Base-by-base conservation (phyloP, 2,329 filamentous ascomycete species). In the Cercospora nicotianae region DNA sequence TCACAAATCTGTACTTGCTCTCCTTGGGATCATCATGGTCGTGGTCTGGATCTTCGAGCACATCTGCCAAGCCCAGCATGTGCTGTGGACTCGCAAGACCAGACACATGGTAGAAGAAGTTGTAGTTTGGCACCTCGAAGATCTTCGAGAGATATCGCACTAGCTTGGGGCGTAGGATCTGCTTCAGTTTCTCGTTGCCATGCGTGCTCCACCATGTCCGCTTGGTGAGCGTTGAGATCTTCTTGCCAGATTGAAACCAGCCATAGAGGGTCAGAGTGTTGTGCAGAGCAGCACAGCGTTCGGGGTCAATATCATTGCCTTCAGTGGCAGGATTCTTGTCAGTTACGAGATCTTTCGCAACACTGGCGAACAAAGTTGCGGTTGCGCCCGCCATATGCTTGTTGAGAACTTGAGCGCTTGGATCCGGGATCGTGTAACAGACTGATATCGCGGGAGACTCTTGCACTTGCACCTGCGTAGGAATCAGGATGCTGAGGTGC, bases 231-330 rank as follows among this genome's bases (percentile, higher is more conserved):
- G 73, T 66, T 3, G 72, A 70, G 51, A 77, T 74, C 28, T 74
- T 75, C 64, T 73, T 75, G 28, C 76, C 76, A 45, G 74, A 75
- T 60, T 72, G 74, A 20, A 77, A 70, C 76, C 76, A 78, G 63
- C 75, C 76, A 66, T 77, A 77, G n/a, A 77, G 71, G n/a, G 75
- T 67, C 20, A 78, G 68, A 10, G 74, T 76, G 67, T 78, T 78
- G 68, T 78, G 76, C 39, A 78, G 66, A 3, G 76, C 75, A 18
- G 76, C 76, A 67, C 76, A 77, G 58, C 76, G 73, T 18, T 77
- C 74, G 13, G 72, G 69, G 63, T 77, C 75, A 13, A 78, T 65
- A 31, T 76, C 74, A 31, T 70, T 67, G 18, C 67, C 67, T 12
- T 67, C 45, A 10, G 57, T 70, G 9, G 73, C 69, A 12, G 75